Percentiles rank a stretch among this genome's conserved stretches.
Evolutionary conservation across 768 basidiomycete genomes (phyloP).

Genomic region (Boletales sp.): DNA sequence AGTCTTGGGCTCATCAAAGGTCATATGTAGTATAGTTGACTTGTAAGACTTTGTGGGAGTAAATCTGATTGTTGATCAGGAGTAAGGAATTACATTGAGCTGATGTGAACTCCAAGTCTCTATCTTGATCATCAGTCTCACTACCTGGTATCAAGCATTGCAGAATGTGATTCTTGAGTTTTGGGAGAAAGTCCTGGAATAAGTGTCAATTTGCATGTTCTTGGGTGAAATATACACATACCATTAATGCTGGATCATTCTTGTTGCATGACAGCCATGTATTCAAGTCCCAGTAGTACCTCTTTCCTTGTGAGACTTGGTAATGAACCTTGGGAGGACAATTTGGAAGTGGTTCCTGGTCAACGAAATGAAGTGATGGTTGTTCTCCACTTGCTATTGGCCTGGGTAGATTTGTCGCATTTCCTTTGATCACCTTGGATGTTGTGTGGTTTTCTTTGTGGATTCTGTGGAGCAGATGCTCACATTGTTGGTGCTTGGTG

Average conservation of each 20-base stretch:
- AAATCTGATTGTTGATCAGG: constrained; percentile 23
- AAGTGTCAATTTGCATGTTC: no score
- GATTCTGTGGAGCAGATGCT: constrained; percentile 1
- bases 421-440: no score
- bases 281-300: background rate
- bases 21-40: constrained; percentile 13
- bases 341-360: background rate
- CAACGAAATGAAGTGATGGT: no score
- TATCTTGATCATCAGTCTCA: no score
- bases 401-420: no score
- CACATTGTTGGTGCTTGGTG: constrained; percentile 17
- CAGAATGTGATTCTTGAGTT: background rate
- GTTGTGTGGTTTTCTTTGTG: background rate
- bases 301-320: background rate
- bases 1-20: no score
- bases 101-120: background rate
- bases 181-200: background rate
- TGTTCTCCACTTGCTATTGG: no score
- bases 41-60: constrained; percentile 20
- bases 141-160: background rate
- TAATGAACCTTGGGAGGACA: background rate
- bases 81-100: background rate
- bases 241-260: background rate
- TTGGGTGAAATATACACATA: background rate
- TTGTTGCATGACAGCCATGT: background rate